Conservation (phyloP, 331 rosid genomes). For the Spiraea crenata region DNA sequence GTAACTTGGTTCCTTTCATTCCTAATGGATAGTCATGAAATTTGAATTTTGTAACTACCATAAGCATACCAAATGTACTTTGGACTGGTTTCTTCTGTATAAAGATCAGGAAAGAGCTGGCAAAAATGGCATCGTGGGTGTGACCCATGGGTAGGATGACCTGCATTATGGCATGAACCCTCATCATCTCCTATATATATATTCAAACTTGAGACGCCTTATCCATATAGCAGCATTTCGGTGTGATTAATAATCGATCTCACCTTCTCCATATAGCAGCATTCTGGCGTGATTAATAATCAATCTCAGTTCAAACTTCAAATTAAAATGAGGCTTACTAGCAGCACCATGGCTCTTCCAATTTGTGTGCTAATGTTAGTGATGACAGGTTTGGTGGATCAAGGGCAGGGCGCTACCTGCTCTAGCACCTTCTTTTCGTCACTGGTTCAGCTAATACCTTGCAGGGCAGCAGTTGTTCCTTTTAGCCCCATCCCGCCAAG, state of each 20-base stretch:
- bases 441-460: slow-evolving; percentile 80
- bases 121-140: slow-evolving; percentile 24
- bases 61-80: slow-evolving; percentile 25
- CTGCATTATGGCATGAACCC: slow-evolving; percentile 29
- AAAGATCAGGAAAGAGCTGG: slow-evolving; percentile 10
- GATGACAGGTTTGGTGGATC: slow-evolving; percentile 31
- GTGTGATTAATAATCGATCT: not conserved
- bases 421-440: slow-evolving; percentile 70
- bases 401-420: slow-evolving; percentile 48
- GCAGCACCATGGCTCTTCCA: slow-evolving; percentile 24
- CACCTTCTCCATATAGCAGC: not conserved
- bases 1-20: too few relatives aligned
- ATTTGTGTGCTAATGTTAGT: slow-evolving; percentile 31
- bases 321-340: slow-evolving; percentile 41
- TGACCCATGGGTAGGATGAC: slow-evolving; percentile 41
- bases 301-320: not conserved
- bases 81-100: not conserved
- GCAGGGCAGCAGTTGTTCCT: slow-evolving; percentile 75
- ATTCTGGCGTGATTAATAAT: not conserved
- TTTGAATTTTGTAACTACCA: slow-evolving; percentile 34
- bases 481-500: slow-evolving; percentile 71
- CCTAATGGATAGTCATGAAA: slow-evolving; percentile 21
- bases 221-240: not conserved
- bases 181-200: slow-evolving; percentile 17
- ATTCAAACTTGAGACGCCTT: slow-evolving; percentile 12